Evolutionary conservation across 352 stramenopile genomes (phyloP), one percentile per base, ranked within the genome.

Genomic region (Sclerospora graminicola): DNA sequence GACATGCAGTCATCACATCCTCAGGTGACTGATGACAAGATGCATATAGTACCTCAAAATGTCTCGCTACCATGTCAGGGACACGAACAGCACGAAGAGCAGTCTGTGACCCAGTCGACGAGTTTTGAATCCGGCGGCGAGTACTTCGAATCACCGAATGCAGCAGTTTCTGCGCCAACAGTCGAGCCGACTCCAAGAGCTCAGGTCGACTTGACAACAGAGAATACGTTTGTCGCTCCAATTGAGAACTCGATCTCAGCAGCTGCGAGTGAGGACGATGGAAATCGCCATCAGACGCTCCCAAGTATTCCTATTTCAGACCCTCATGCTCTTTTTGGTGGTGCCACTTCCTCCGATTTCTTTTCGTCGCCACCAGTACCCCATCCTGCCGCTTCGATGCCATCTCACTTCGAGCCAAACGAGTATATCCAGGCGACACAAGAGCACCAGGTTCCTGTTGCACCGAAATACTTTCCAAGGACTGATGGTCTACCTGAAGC

Each of bases 281-380:
- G 15, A 9, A 53, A 28, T 32, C 35, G 20, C 14, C 26, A 42
- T 11, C 48, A 64, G 32, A 40, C 45, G 11, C 60, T 59, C 20
- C 29, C 51, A 10, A 51, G 51, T 5, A 66, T 70, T 57, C 39
- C 40, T 26, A 43, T 44, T 18, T 64, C 54, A 14, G 8, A 32
- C 5, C 35, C 54, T 23, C 36, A 54, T 38, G 45, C 15, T 26
- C 21, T 26, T 8, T 48, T 53, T 57, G 36, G 28, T 8, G 28
- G 19, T 20, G 32, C 45, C 9, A 15, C 28, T 5, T 53, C 63
- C 10, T 66, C 66, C 5, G 47, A 66, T 20, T 70, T 74, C 35
- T 78, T 76, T 45, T 63, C 63, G 2, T 63, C 56, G n/a, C 26
- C 53, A 16, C 21, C 20, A 37, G 20, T 16, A 4, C 44, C 60